Conservation (phyloP, 2,329 filamentous ascomycete species). For the Phaeomoniella chlamydospora region DNA sequence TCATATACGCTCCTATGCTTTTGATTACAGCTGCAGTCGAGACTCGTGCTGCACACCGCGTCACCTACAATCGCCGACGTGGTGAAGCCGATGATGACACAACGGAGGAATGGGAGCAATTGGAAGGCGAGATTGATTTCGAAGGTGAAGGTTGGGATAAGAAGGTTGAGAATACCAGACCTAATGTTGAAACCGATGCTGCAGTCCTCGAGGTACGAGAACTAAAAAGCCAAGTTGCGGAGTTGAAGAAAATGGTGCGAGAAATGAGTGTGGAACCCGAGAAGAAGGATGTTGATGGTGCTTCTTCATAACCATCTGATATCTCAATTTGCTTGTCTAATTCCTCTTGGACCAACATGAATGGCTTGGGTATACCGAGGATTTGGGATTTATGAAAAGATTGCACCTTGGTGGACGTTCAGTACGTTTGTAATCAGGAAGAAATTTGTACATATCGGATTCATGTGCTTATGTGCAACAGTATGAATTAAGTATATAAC, state of each 20-base stretch:
- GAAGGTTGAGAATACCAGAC: slow-evolving; percentile 58
- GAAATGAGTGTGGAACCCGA: slow-evolving; percentile 29
- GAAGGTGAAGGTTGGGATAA: slow-evolving; percentile 77
- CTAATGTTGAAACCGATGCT: slow-evolving; percentile 68
- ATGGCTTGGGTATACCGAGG: no score
- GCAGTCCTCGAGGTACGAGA: slow-evolving; percentile 50
- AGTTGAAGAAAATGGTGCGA: slow-evolving; percentile 49
- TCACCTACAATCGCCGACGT: slow-evolving; percentile 57
- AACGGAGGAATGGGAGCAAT: slow-evolving; percentile 85
- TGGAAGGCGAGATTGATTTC: slow-evolving; percentile 57
- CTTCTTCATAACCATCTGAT: not conserved
- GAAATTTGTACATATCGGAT: no score
- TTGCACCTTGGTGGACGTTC: no score
- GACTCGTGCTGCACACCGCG: slow-evolving; percentile 47
- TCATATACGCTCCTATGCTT: slow-evolving; percentile 73
- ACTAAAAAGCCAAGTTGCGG: slow-evolving; percentile 38
- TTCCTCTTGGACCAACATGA: no score
- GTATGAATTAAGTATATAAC: no score
- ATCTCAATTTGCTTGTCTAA: no score
- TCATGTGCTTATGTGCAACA: no score
- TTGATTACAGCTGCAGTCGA: slow-evolving; percentile 64
- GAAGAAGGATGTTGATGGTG: not conserved
- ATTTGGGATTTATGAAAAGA: no score
- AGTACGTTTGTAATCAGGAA: no score
- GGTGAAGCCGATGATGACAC: slow-evolving; percentile 85